phyloP scores from a whole-genome alignment of 768 basidiomycete genomes.

The Trametes meyenii region DNA sequence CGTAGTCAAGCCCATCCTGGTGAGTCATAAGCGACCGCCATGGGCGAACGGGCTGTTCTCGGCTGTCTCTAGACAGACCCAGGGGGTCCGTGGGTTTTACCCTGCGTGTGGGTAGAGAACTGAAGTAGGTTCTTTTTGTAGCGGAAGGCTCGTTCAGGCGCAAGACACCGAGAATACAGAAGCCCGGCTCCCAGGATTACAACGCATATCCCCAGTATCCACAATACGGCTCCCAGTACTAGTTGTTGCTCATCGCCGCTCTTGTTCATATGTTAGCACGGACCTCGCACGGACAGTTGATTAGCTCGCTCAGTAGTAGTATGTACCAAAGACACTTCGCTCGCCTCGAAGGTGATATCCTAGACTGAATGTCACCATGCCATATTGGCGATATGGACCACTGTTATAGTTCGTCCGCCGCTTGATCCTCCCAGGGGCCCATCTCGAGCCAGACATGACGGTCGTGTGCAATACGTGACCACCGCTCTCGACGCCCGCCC shows the following conservation, averaged over 20 bases:
- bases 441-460: constrained; percentile 28
- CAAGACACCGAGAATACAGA: constrained; percentile 42
- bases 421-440: constrained; percentile 35
- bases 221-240: constrained; percentile 13
- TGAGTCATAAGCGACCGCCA: constrained; percentile 38
- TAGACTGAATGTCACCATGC: not conserved
- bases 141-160: constrained; percentile 48
- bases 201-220: constrained; percentile 6
- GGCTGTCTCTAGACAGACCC: constrained; percentile 31
- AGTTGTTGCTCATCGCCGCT: constrained; percentile 11
- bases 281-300: constrained; percentile 14
- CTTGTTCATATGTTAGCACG: constrained; percentile 9
- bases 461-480: constrained; percentile 32
- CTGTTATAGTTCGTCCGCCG: constrained; percentile 19
- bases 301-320: constrained; percentile 4
- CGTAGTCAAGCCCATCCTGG: constrained; percentile 50
- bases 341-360: constrained; percentile 1
- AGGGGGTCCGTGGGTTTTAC: constrained; percentile 32
- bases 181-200: constrained; percentile 28
- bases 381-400: not conserved
- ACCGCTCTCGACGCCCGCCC: constrained; percentile 29
- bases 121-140: constrained; percentile 27
- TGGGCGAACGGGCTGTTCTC: constrained; percentile 16
- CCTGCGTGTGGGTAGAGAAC: not conserved
- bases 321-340: constrained; percentile 6